A percentile compares a stretch with the other conserved stretches of the same genome.
Conservation (phyloP, 768 basidiomycete genomes). For the Kwoniella dendrophila region DNA sequence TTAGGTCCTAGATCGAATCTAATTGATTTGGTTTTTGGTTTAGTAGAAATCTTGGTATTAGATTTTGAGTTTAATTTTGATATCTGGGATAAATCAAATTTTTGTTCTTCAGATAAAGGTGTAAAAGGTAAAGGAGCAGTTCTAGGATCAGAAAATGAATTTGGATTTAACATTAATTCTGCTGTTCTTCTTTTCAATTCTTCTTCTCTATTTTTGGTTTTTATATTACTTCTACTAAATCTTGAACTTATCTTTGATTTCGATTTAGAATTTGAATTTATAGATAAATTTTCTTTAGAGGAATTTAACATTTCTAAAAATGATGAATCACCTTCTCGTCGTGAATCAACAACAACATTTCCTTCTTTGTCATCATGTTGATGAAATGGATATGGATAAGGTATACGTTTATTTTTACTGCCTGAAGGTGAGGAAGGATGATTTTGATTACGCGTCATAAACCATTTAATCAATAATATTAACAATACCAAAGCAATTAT, state of each 20-base stretch:
- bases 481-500: conserved; percentile 21
- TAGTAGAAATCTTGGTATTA: neutral
- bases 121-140: conserved; percentile 27
- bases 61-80: neutral
- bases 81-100: too few relatives aligned
- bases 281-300: neutral
- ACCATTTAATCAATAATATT: conserved; percentile 20
- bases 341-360: too few relatives aligned
- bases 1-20: neutral
- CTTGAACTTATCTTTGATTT: neutral
- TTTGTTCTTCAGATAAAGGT: neutral
- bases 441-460: neutral
- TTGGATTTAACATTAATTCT: conserved; percentile 27
- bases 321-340: too few relatives aligned
- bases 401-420: conserved; percentile 7
- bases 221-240: neutral
- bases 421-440: neutral
- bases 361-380: neutral
- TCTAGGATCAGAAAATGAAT: conserved; percentile 27
- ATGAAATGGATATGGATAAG: conserved; percentile 12
- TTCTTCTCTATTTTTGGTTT: neutral
- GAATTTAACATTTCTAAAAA: conserved; percentile 19
- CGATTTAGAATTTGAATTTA: neutral
- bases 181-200: conserved; percentile 18
- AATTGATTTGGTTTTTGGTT: neutral